Percentiles rank a stretch among this genome's conserved stretches.
Conservation (phyloP, 169 alveolate genomes). For the Neospora caninum region DNA sequence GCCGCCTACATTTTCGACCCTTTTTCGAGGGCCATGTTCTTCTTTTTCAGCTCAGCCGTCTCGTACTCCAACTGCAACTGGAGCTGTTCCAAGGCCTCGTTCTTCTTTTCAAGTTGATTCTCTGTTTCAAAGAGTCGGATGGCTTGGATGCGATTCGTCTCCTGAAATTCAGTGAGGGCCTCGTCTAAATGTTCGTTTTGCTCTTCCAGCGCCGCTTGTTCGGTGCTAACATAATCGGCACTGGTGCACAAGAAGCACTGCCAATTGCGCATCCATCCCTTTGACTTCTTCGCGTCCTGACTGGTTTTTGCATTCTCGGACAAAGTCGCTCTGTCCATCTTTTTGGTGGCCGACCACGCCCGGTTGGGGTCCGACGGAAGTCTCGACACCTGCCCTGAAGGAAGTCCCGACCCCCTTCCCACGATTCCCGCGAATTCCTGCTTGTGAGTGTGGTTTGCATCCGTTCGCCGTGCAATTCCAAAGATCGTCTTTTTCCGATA, state of each 20-base stretch:
- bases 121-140: background rate
- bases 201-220: constrained; percentile 35
- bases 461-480: background rate
- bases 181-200: constrained; percentile 43
- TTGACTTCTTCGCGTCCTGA: background rate
- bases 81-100: background rate
- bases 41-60: background rate
- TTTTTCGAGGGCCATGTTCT: background rate
- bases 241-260: constrained; percentile 56
- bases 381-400: no score
- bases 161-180: constrained; percentile 40
- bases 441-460: background rate
- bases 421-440: background rate
- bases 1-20: background rate
- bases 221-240: constrained; percentile 45
- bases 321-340: background rate
- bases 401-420: background rate
- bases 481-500: constrained; percentile 42
- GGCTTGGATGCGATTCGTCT: background rate
- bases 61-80: constrained; percentile 16
- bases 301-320: background rate
- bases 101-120: background rate
- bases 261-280: constrained; percentile 47
- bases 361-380: background rate
- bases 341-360: background rate